Evolutionary conservation across 805 yeast species (phyloP).

Genomic region (Zygotorulaspora chibaensis): DNA sequence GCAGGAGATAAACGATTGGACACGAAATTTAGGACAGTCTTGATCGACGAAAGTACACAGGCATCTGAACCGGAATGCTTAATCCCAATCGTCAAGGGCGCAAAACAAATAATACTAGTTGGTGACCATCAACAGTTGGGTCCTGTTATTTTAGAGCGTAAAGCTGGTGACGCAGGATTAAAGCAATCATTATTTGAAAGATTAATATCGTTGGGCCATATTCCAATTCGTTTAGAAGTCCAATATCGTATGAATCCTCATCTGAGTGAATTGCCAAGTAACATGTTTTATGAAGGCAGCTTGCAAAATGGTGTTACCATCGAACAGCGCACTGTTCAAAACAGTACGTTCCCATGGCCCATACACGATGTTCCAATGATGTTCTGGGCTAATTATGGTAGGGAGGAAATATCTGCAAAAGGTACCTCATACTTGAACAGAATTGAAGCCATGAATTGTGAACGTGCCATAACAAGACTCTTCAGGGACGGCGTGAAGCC

Average conservation of each 20-base stretch:
- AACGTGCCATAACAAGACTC: constrained; percentile 65
- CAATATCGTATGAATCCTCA: constrained; percentile 95
- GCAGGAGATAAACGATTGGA: constrained; percentile 73
- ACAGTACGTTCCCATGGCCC: constrained; percentile 87
- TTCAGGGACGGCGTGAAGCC: constrained; percentile 77
- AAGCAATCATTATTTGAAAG: constrained; percentile 86
- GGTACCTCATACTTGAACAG: constrained; percentile 83
- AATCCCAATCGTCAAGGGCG: constrained; percentile 85
- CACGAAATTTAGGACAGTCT: constrained; percentile 65
- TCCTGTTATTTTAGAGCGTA: constrained; percentile 76
- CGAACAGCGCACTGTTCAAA: constrained; percentile 55
- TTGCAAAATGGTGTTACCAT: constrained; percentile 87
- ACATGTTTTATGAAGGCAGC: constrained; percentile 88
- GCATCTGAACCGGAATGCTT: constrained; percentile 90
- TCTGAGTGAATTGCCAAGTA: constrained; percentile 80
- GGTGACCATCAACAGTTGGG: constrained; percentile 97
- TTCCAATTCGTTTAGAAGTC: constrained; percentile 81
- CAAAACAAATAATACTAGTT: constrained; percentile 81
- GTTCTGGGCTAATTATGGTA: constrained; percentile 89
- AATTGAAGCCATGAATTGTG: constrained; percentile 86
- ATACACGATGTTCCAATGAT: constrained; percentile 81
- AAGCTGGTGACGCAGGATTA: constrained; percentile 83
- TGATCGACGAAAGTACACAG: constrained; percentile 91
- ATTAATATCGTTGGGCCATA: constrained; percentile 72
- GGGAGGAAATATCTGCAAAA: constrained; percentile 77